Percentiles rank a stretch among this genome's conserved stretches.
Conservation (phyloP, 2,329 filamentous ascomycete species). For the Sclerotiophoma versabilis region DNA sequence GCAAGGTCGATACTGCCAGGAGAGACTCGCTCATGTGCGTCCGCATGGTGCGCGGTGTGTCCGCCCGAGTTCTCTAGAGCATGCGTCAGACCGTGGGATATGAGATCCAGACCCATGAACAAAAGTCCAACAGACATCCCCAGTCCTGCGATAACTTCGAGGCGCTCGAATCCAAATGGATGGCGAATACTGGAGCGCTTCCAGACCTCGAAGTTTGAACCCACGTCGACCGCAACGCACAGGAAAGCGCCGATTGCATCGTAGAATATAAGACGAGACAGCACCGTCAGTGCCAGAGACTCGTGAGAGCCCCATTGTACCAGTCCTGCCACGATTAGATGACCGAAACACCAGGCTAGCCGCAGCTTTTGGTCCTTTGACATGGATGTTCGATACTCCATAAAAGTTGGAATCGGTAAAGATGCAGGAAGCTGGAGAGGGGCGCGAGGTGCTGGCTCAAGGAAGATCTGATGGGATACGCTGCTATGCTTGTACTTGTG, state of each 20-base stretch:
- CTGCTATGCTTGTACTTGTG: conserved; percentile 99
- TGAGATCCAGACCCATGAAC: conserved; percentile 96
- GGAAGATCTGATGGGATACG: conserved; percentile 95
- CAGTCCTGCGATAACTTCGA: conserved; percentile 93
- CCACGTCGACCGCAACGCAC: conserved; percentile 89
- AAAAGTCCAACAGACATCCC: conserved; percentile 94
- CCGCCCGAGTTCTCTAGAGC: conserved; percentile 77
- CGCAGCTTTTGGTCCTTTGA: conserved; percentile 83
- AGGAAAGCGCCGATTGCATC: conserved; percentile 91
- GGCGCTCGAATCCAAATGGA: conserved; percentile 89
- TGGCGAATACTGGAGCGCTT: conserved; percentile 89
- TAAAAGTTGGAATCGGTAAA: conserved; percentile 86
- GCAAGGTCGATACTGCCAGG: conserved; percentile 82
- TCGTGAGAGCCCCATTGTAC: conserved; percentile 87
- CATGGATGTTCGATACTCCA: conserved; percentile 90
- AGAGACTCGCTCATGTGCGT: conserved; percentile 70
- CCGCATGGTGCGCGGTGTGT: conserved; percentile 76
- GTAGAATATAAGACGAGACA: conserved; percentile 94
- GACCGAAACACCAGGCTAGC: conserved; percentile 88
- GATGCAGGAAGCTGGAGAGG: conserved; percentile 90
- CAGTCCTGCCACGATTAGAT: conserved; percentile 81
- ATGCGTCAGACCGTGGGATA: conserved; percentile 93
- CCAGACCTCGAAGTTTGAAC: conserved; percentile 98
- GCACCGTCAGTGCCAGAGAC: conserved; percentile 86
- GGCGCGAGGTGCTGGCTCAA: conserved; percentile 84